Base-by-base conservation (phyloP, 306 rosid genomes). In the Myrica gale region DNA sequence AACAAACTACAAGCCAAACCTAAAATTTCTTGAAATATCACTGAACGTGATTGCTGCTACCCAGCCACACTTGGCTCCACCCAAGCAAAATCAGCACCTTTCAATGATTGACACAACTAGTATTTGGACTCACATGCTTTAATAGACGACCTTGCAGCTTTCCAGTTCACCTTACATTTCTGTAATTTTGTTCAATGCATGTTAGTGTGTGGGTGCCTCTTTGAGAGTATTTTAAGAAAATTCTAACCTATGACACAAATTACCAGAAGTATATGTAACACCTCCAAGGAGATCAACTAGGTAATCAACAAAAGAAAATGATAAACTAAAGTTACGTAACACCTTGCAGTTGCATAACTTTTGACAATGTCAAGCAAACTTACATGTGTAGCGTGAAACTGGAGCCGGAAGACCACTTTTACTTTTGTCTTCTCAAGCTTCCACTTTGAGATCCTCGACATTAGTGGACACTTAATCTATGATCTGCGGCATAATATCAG, bases 391-490 rank as follows among this genome's bases (percentile, higher is more conserved):
- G 99, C 98, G 76, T 92, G 89, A 77, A 96, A 96, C 72, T 96
- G 99, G 71, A 96, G 91, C 81, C 98, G 87, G 85, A 96, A 96
- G 83, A 96, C 99, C 81, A 96, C 99, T 84, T 96, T 96, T 13
- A 96, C 98, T 90, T 92, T 96, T 39, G 99, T 90, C 88, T 96
- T 90, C 92, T 96, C 99, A 76, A 85, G 82, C 91, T 90, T 92
- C 98, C 99, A 96, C 88, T 77, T 90, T 23, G 96, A 76, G 75
- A 90, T 77, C 84, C 99, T 89, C 48, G 99, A 96, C 99, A 96
- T 96, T 84, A 74, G 85, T 81, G 58, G 81, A 79, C 68, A 83
- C 72, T 78, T 65, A 81, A 68, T 83, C 77, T 78, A 68, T 12
- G 75, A 73, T 78, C 66, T 66, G 77, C 74, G 78, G 79, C 77